A percentile compares a stretch with the other conserved stretches of the same genome.
phyloP scores from a whole-genome alignment of 78 protist genomes.

The Emiliania huxleyi region DNA sequence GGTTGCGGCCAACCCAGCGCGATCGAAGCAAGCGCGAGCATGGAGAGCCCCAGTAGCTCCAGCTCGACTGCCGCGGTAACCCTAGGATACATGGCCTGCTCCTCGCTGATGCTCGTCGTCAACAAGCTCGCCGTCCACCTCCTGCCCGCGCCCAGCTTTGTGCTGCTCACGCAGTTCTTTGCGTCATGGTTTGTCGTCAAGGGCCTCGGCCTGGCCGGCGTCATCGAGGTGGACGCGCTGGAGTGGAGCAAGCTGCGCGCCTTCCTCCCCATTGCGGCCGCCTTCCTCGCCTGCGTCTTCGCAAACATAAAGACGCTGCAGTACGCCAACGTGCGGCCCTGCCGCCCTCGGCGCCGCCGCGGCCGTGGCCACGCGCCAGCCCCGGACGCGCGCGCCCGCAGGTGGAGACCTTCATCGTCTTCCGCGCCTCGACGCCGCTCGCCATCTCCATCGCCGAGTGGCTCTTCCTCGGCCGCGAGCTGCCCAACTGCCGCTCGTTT shows the following conservation, averaged over 20 bases:
- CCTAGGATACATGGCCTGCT: neutral
- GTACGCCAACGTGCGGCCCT: neutral
- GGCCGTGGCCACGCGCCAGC: too few species aligned
- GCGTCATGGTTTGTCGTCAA: neutral
- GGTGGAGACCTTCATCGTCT: constrained; percentile 27
- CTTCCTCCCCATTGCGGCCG: neutral
- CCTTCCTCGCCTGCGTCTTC: neutral
- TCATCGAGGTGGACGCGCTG: constrained; percentile 3
- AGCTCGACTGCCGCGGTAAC: too few species aligned
- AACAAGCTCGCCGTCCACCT: neutral
- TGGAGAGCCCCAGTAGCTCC: too few species aligned
- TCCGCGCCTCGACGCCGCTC: constrained; percentile 14
- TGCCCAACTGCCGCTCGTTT: neutral
- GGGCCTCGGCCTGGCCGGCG: neutral
- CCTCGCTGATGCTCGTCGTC: neutral
- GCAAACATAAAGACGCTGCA: neutral
- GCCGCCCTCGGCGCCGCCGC: neutral
- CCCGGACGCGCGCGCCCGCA: neutral
- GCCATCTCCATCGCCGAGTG: neutral
- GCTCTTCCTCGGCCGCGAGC: neutral
- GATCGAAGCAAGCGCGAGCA: too few species aligned
- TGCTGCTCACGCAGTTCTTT: neutral
- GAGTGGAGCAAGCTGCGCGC: neutral
- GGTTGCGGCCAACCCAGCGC: too few species aligned
- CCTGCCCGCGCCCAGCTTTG: neutral